Percentiles rank a stretch among this genome's conserved stretches.
Evolutionary conservation across 257 asterid genomes (phyloP).

Genomic region (Lantana camara): DNA sequence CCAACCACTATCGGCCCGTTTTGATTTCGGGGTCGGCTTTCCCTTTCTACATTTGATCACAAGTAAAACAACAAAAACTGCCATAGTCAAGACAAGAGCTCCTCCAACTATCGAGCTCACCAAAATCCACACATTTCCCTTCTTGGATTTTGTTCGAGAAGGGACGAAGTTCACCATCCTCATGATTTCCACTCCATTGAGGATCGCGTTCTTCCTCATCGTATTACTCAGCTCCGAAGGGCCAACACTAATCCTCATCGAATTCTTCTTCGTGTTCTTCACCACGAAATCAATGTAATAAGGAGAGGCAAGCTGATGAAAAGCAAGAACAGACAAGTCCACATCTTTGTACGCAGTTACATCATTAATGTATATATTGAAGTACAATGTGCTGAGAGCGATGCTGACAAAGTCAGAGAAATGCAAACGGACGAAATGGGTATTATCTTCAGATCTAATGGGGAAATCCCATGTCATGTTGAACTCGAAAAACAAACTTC

Average conservation of each 20-base stretch:
- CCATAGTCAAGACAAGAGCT: slow-evolving; percentile 34
- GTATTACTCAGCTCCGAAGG: slow-evolving; percentile 68
- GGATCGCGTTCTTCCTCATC: slow-evolving; percentile 66
- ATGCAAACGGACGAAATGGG: slow-evolving; percentile 65
- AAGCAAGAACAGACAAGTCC: slow-evolving; percentile 56
- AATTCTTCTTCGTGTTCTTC: slow-evolving; percentile 29
- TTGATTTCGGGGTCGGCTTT: slow-evolving; percentile 36
- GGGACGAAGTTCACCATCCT: slow-evolving; percentile 47
- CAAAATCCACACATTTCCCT: slow-evolving; percentile 42
- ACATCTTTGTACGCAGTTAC: slow-evolving; percentile 64
- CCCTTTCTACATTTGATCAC: slow-evolving; percentile 36
- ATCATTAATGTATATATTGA: slow-evolving; percentile 63
- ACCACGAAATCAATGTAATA: slow-evolving; percentile 69
- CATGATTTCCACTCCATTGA: slow-evolving; percentile 87
- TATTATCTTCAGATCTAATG: slow-evolving; percentile 29
- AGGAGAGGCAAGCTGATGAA: slow-evolving; percentile 68
- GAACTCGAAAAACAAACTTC: slow-evolving; percentile 42
- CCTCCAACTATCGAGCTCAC: slow-evolving; percentile 50
- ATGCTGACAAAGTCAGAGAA: slow-evolving; percentile 73
- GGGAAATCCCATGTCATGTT: slow-evolving; percentile 82
- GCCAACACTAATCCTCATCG: slow-evolving; percentile 57
- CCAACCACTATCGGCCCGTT: slow-evolving; percentile 56
- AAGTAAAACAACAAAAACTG: slow-evolving; percentile 27
- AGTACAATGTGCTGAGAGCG: slow-evolving; percentile 55
- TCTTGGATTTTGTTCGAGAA: slow-evolving; percentile 22